These are phyloP conservation scores for Chaetoceros tenuissimus DNA, from an alignment of 108 stramenopile species.

Conservation along the genomic window DNA sequence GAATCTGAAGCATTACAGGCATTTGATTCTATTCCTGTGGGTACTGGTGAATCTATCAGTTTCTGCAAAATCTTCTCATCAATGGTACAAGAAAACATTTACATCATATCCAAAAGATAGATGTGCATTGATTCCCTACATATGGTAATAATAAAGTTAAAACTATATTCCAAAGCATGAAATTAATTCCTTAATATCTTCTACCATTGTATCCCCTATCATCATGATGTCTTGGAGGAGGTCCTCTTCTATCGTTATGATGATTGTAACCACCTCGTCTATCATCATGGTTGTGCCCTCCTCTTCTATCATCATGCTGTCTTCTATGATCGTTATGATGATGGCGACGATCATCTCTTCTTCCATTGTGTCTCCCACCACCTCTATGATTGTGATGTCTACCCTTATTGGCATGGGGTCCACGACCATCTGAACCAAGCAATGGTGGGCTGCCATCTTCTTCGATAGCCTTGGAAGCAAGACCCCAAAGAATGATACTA, in stretches of 20 bases:
- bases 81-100: constrained; percentile 35
- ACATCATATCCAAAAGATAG: background rate
- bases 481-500: constrained; percentile 79
- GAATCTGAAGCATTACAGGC: constrained; percentile 1
- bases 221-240: background rate
- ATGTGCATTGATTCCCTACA: background rate
- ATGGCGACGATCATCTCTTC: constrained; percentile 1
- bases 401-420: constrained; percentile 43
- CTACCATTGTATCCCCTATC: background rate
- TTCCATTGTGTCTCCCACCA: background rate
- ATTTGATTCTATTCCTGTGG: constrained; percentile 49
- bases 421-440: constrained; percentile 62
- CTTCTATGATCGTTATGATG: background rate
- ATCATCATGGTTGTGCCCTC: background rate
- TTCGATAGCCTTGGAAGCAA: constrained; percentile 47
- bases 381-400: constrained; percentile 6
- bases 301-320: background rate
- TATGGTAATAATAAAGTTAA: background rate
- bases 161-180: background rate
- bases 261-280: background rate
- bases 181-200: background rate
- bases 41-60: constrained; percentile 48
- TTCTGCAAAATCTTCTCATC: constrained; percentile 35
- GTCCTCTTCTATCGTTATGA: no score
- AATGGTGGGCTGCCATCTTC: constrained; percentile 70